Percentiles rank a stretch among this genome's conserved stretches.
phyloP scores from a whole-genome alignment of 306 rosid genomes.

The Fragaria vesca region DNA sequence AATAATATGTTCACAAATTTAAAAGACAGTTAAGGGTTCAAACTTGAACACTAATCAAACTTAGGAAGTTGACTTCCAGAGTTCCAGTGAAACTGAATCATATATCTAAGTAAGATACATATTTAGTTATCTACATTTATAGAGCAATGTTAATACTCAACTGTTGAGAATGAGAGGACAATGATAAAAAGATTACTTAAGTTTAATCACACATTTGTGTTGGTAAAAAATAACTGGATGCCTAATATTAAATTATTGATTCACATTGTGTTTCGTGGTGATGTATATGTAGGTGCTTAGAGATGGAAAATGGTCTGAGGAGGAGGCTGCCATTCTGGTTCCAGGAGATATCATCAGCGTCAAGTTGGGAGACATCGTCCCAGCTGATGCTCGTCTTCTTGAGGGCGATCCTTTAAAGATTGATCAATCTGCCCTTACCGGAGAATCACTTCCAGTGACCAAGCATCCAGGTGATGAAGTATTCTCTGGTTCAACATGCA shows the following conservation, averaged over 20 bases:
- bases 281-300: constrained; percentile 67
- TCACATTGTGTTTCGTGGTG: constrained; percentile 20
- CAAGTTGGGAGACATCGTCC: constrained; percentile 91
- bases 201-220: neutral
- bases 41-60: neutral
- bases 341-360: constrained; percentile 96
- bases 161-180: neutral
- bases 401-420: constrained; percentile 95
- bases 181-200: neutral
- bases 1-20: neutral
- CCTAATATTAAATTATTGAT: neutral
- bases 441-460: constrained; percentile 97
- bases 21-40: neutral
- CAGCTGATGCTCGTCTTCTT: constrained; percentile 99
- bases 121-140: neutral
- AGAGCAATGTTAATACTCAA: neutral
- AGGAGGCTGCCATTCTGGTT: constrained; percentile 89
- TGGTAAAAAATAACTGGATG: neutral
- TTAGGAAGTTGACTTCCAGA: neutral
- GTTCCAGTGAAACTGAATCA: neutral
- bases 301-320: constrained; percentile 90
- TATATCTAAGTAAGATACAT: neutral
- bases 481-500: constrained; percentile 97
- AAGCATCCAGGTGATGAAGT: constrained; percentile 89
- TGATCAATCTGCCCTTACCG: constrained; percentile 96